Conservation (phyloP, 805 yeast genomes). For the Wickerhamomyces alni region DNA sequence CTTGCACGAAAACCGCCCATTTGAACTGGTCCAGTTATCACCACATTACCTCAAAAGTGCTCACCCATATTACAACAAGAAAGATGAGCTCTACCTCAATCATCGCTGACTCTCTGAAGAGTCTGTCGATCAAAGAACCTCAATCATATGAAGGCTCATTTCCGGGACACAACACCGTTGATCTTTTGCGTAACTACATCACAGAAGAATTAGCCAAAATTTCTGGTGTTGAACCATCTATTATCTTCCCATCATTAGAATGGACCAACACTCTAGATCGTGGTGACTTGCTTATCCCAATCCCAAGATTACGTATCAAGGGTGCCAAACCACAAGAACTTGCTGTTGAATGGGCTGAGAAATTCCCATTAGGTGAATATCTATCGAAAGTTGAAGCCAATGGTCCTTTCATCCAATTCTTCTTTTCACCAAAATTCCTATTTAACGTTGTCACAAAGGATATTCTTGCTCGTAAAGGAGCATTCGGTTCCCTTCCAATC, state of each 20-base stretch:
- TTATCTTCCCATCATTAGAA: conserved; percentile 83
- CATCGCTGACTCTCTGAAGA: conserved; percentile 26
- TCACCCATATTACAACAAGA: neutral
- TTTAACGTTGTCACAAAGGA: conserved; percentile 66
- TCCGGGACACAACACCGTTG: conserved; percentile 78
- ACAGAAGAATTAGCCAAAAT: conserved; percentile 68
- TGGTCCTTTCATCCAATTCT: conserved; percentile 91
- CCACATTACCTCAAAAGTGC: neutral
- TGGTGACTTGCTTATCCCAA: conserved; percentile 89
- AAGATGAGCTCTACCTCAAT: conserved; percentile 22
- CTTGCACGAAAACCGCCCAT: neutral
- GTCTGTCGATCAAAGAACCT: conserved; percentile 36
- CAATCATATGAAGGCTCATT: conserved; percentile 47
- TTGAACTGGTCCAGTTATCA: neutral
- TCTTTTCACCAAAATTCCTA: conserved; percentile 62
- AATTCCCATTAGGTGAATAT: conserved; percentile 68
- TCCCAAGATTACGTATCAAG: conserved; percentile 85
- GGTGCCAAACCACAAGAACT: conserved; percentile 72
- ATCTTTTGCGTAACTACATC: conserved; percentile 85
- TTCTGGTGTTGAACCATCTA: conserved; percentile 60
- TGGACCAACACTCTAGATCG: conserved; percentile 80
- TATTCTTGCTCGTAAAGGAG: conserved; percentile 48
- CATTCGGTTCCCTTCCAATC: conserved; percentile 69
- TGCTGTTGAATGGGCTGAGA: conserved; percentile 71
- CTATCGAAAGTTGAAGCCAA: conserved; percentile 69